Base-by-base conservation (phyloP, 345 rosid species). In the Hibiscus mutabilis region DNA sequence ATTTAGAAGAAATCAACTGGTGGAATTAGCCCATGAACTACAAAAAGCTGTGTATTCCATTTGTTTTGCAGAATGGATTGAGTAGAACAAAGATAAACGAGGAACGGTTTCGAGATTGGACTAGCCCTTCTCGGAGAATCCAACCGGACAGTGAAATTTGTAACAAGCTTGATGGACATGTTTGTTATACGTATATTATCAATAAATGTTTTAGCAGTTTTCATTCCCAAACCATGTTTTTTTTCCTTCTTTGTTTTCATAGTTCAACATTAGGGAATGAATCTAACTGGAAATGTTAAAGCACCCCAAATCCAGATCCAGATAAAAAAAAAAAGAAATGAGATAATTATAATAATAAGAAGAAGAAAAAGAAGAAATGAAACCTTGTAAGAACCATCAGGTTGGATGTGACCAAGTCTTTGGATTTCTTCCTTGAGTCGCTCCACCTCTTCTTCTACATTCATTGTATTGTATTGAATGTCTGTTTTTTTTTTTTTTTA, bases 361-460 rank as follows among this genome's bases (percentile, higher is more conserved):
- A 44, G 4, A 2, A 7, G 5, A n/a, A 27, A 21, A 6, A 9
- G 4, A 57, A 57, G 5, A 7, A 37, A 62, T 11, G 13, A 16
- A 31, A 81, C 97, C 96, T 86, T 90, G 87, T 83, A 94, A 74
- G 98, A 91, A 52, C 96, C 98, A 88, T 91, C 97, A 18, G 89
- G 71, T 66, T 87, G 93, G 76, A 75, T 70, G 73, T 79, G 83
- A 66, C 97, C 97, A 13, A 90, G 88, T 79, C 97, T 85, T 33
- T 84, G 87, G 76, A 91, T 91, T 84, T 91, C 98, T 72, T 87
- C 93, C 76, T 84, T 86, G 71, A 94, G 95, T 71, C 89, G 81
- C 78, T 73, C 85, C 11, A 91, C 87, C 81, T 94, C 98, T 78
- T 91, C 97, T 56, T 86, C 97, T 53, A 94, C 96, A 75, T 90